A percentile compares a stretch with the other conserved stretches of the same genome.
Conservation (phyloP, 176 grass and related monocot genomes). For the Oryza officinalis region DNA sequence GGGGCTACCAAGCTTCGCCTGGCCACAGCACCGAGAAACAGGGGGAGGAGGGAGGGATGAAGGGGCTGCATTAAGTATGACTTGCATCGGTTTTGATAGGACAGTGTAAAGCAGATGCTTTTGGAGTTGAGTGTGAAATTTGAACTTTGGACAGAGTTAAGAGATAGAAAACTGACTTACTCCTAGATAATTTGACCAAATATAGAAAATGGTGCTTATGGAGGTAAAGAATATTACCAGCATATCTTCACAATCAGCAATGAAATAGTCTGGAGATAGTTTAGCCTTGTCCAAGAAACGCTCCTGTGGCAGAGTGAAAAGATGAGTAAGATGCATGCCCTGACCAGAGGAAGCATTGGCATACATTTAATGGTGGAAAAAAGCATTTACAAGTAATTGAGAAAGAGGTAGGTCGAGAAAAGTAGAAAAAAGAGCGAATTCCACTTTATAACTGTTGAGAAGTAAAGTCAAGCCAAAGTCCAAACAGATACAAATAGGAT, state of each 20-base stretch:
- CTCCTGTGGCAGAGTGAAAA: conserved; percentile 64
- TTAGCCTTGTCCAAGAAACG: conserved; percentile 87
- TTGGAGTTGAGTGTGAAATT: not conserved
- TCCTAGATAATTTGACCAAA: conserved; percentile 16
- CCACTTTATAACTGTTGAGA: conserved; percentile 24
- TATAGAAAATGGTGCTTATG: conserved; percentile 11
- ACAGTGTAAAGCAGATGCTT: not conserved
- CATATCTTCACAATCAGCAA: conserved; percentile 84
- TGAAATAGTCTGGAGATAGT: conserved; percentile 95
- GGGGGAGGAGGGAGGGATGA: not conserved
- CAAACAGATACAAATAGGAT: conserved; percentile 24
- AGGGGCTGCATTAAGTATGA: not conserved
- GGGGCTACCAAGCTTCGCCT: not conserved
- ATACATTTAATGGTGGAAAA: not conserved
- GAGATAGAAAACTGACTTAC: not conserved
- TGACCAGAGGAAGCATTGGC: conserved; percentile 14
- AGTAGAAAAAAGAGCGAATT: not conserved
- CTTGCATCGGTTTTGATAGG: not conserved
- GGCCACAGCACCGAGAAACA: not conserved
- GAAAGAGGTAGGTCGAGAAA: conserved; percentile 26
- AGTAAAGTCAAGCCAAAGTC: conserved; percentile 2
- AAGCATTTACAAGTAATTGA: conserved; percentile 21
- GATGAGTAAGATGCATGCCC: conserved; percentile 11
- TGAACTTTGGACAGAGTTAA: not conserved
- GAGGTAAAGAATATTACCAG: conserved; percentile 53